phyloP scores from a whole-genome alignment of 306 rosid genomes.

The Corylus avellana region DNA sequence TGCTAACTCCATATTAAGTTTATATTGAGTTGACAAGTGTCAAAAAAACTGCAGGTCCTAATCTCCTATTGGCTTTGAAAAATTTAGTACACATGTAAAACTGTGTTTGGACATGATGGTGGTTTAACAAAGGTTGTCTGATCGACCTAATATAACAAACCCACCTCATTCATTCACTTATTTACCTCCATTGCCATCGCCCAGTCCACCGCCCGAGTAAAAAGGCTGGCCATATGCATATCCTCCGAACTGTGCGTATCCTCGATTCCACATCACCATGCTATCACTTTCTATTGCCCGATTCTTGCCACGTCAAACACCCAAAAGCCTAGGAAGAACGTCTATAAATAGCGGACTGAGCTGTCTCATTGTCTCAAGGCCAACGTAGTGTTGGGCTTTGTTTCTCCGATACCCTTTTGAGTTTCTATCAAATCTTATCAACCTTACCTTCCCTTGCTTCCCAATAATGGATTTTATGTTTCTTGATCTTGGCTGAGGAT shows the following conservation, averaged over 20 bases:
- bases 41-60: no score
- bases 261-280: conserved; percentile 16
- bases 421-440: conserved; percentile 1
- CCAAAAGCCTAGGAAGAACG: conserved; percentile 15
- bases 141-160: no score
- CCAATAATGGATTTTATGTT: conserved; percentile 28
- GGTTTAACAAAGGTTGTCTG: no score
- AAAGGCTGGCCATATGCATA: conserved; percentile 21
- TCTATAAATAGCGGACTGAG: conserved; percentile 2
- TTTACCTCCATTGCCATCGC: conserved; percentile 15
- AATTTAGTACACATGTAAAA: no score
- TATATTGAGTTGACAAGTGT: no score
- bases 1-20: no score
- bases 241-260: neutral
- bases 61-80: no score
- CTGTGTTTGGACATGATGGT: no score
- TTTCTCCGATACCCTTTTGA: neutral
- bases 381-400: neutral
- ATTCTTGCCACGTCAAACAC: conserved; percentile 20
- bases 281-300: conserved; percentile 14
- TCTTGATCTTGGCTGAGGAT: conserved; percentile 35
- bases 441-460: conserved; percentile 5
- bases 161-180: neutral
- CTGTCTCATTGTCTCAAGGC: neutral
- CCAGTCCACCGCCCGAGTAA: conserved; percentile 32